phyloP scores from a whole-genome alignment of 192 early-diverging fungal species.

The Piromyces sp. region DNA sequence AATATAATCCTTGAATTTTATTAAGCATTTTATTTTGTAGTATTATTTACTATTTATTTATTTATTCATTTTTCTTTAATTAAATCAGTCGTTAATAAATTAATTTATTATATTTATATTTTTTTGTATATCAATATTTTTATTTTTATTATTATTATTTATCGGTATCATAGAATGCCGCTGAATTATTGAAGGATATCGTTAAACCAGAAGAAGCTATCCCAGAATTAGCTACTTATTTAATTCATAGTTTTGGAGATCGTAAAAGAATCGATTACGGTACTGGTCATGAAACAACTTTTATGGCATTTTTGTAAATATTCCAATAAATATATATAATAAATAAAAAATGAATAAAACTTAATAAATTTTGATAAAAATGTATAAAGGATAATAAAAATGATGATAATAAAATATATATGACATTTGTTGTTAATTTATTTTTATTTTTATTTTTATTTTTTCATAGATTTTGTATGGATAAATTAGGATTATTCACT shows the following conservation, averaged over 20 bases:
- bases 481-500: slow-evolving; percentile 51
- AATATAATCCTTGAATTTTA: too few relatives aligned
- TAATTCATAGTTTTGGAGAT: slow-evolving; percentile 73
- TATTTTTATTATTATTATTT: not conserved
- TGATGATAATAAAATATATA: too few relatives aligned
- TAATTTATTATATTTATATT: too few relatives aligned
- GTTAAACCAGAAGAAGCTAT: slow-evolving; percentile 10
- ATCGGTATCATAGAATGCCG: slow-evolving; percentile 1
- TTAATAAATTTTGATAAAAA: not conserved
- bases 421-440: too few relatives aligned
- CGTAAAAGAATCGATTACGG: slow-evolving; percentile 91
- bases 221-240: slow-evolving; percentile 57
- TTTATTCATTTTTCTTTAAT: too few relatives aligned
- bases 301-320: slow-evolving; percentile 62
- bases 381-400: too few relatives aligned
- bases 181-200: slow-evolving; percentile 3
- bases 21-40: too few relatives aligned
- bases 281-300: slow-evolving; percentile 88
- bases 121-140: too few relatives aligned
- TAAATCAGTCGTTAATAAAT: too few relatives aligned
- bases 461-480: slow-evolving; percentile 47
- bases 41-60: too few relatives aligned
- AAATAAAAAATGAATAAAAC: not conserved
- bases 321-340: too few relatives aligned
- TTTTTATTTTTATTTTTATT: too few relatives aligned